A percentile compares a stretch with the other conserved stretches of the same genome.
These are phyloP conservation scores for Ogataea methanolica DNA, from an alignment of 805 yeast species.

Conservation along the genomic window DNA sequence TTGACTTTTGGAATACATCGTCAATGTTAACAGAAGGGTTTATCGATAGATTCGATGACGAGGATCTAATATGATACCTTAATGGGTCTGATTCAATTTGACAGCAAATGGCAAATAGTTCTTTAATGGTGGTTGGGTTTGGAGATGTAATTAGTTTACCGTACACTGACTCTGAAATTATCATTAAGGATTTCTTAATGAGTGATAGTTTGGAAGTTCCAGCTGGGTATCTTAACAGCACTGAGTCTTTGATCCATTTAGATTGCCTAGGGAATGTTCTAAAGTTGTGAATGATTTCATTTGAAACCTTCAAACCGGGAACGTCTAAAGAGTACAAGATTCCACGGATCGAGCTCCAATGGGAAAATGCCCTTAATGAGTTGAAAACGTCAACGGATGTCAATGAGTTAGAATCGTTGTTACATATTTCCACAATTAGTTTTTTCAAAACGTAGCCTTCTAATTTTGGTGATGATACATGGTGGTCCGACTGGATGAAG, in stretches of 20 bases:
- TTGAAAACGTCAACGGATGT: slow-evolving; percentile 38
- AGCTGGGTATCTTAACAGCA: slow-evolving; percentile 45
- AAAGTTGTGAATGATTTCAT: slow-evolving; percentile 29
- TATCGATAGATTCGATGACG: slow-evolving; percentile 14
- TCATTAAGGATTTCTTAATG: slow-evolving; percentile 35
- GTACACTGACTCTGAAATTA: slow-evolving; percentile 31
- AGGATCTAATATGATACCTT: slow-evolving; percentile 40
- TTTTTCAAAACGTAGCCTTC: slow-evolving; percentile 41
- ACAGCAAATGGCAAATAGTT: slow-evolving; percentile 38
- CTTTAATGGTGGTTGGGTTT: slow-evolving; percentile 17
- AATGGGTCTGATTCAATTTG: slow-evolving; percentile 45
- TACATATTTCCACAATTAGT: slow-evolving; percentile 36
- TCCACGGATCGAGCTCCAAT: slow-evolving; percentile 52
- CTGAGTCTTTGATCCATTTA: slow-evolving; percentile 34
- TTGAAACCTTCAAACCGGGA: slow-evolving; percentile 34
- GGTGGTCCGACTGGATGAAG: slow-evolving; percentile 54
- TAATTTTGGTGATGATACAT: slow-evolving; percentile 40
- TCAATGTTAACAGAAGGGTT: slow-evolving; percentile 12
- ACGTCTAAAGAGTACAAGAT: slow-evolving; percentile 37
- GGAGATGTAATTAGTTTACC: slow-evolving; percentile 39
- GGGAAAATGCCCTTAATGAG: slow-evolving; percentile 47
- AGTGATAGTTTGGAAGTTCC: slow-evolving; percentile 47
- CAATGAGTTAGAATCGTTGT: slow-evolving; percentile 31
- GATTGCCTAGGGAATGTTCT: slow-evolving; percentile 38
- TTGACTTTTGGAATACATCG: slow-evolving; percentile 9